phyloP scores from a whole-genome alignment of 2,329 filamentous ascomycete genomes.

The Neopestalotiopsis rosae region DNA sequence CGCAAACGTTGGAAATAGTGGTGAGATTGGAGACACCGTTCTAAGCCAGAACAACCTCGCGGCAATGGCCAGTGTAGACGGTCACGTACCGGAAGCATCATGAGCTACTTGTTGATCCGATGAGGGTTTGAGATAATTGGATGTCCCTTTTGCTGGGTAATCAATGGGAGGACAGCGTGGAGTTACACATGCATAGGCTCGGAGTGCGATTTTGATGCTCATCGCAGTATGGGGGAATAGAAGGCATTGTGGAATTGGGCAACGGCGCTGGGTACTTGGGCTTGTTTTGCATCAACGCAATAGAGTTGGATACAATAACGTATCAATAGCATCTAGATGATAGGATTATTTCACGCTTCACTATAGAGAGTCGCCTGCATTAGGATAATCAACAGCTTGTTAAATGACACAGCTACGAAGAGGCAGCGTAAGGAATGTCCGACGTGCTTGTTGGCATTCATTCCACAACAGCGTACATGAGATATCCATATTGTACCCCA shows the following conservation, averaged over 20 bases:
- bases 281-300: conserved; percentile 1
- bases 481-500: too few species aligned
- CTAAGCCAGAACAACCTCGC: conserved; percentile 62
- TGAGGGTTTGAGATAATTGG: background rate
- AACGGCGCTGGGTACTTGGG: background rate
- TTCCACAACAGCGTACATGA: too few species aligned
- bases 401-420: background rate
- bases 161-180: conserved; percentile 7
- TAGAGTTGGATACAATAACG: background rate
- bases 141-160: background rate
- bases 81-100: conserved; percentile 50
- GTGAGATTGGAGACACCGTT: conserved; percentile 41
- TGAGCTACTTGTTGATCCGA: background rate
- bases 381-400: background rate
- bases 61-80: conserved; percentile 58
- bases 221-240: conserved; percentile 3
- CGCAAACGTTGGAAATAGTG: conserved; percentile 47
- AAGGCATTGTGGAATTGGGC: background rate
- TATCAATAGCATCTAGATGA: background rate
- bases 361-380: background rate
- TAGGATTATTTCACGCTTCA: background rate
- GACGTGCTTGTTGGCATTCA: too few species aligned
- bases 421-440: too few species aligned
- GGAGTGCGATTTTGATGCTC: background rate
- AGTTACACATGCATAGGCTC: background rate